phyloP scores from a whole-genome alignment of 768 basidiomycete genomes.

The Mycena vulgaris region DNA sequence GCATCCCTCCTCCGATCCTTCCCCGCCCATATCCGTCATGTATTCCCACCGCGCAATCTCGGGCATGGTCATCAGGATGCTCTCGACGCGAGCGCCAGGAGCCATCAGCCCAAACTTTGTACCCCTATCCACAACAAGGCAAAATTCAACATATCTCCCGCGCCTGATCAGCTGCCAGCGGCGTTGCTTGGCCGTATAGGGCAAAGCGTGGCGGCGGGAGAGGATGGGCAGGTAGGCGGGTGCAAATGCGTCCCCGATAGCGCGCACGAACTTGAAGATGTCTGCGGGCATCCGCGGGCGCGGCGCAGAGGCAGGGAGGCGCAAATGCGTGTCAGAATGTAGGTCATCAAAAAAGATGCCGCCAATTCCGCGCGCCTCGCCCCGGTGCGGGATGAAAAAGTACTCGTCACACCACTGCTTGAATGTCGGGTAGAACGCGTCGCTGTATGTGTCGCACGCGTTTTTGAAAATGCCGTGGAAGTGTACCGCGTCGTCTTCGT shows the following conservation, averaged over 20 bases:
- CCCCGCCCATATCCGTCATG: conserved; percentile 66
- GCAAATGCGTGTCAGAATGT: conserved; percentile 71
- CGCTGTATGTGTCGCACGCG: conserved; percentile 82
- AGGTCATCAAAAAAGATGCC: conserved; percentile 99
- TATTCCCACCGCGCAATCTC: conserved; percentile 74
- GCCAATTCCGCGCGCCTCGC: conserved; percentile 90
- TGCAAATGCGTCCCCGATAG: conserved; percentile 84
- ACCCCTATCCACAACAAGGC: conserved; percentile 73
- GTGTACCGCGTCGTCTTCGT: conserved; percentile 85
- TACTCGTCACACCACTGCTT: conserved; percentile 99
- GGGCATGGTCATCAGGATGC: conserved; percentile 76
- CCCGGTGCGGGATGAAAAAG: conserved; percentile 92
- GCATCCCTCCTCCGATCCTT: conserved; percentile 62
- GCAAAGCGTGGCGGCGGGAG: conserved; percentile 63
- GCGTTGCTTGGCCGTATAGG: conserved; percentile 74
- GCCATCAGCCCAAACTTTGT: conserved; percentile 74
- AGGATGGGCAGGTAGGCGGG: conserved; percentile 94
- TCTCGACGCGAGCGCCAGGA: conserved; percentile 75
- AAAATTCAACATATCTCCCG: conserved; percentile 85
- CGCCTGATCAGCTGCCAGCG: conserved; percentile 91
- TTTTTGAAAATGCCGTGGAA: conserved; percentile 86
- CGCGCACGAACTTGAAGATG: conserved; percentile 65
- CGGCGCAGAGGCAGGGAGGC: conserved; percentile 59
- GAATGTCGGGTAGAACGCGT: conserved; percentile 79
- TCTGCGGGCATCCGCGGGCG: conserved; percentile 53